Base-by-base conservation (phyloP, 495 filamentous ascomycete species). In the Echria macrotheca region DNA sequence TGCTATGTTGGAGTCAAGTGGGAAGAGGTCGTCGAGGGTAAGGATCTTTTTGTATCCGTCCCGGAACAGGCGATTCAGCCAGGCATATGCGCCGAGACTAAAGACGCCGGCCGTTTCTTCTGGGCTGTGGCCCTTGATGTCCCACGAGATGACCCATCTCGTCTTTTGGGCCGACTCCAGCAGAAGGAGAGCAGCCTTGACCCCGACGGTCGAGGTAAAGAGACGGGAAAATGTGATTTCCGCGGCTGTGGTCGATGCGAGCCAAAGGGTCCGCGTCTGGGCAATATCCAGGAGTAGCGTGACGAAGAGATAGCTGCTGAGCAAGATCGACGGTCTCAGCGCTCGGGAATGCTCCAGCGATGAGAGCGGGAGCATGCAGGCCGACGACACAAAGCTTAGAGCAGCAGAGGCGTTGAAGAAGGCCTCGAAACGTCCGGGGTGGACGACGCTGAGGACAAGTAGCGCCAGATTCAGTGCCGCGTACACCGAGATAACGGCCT, bases 241-340 rank as follows among this genome's bases (percentile, higher is more conserved):
- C 25, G 51, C 36, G 15, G 15, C 15, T 17, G 61, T 65, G 39
- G 47, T 29, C 1, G 65, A 67, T n/a, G 70, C 64, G 5, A 85
- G 66, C 73, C 77, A 86, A 15, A 82, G 59, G 0, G 80, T 86
- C 32, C 84, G 65, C 9, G 68, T 60, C 36, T 71, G 74, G 0
- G 76, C 71, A 25, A 69, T 59, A 56, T 85, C 82, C 15, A 86
- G 74, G 8, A 85, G 58, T n/a, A 80, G 40, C 0, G 78, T 78
- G 50, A 80, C 52, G 36, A 82, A 68, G 1, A 89, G 68, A 57
- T 84, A 89, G 6, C 69, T 47, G 43, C 78, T 76, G 28, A 87
- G 63, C 8, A 86, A 50, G 25, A 75, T 65, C 0, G 85, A 87
- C 0, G 84, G 82, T 37, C 73, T 70, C 21, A 61, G 48, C 17